Conservation (phyloP, 192 early-diverging fungal species). For the Cladochytrium replicatum region DNA sequence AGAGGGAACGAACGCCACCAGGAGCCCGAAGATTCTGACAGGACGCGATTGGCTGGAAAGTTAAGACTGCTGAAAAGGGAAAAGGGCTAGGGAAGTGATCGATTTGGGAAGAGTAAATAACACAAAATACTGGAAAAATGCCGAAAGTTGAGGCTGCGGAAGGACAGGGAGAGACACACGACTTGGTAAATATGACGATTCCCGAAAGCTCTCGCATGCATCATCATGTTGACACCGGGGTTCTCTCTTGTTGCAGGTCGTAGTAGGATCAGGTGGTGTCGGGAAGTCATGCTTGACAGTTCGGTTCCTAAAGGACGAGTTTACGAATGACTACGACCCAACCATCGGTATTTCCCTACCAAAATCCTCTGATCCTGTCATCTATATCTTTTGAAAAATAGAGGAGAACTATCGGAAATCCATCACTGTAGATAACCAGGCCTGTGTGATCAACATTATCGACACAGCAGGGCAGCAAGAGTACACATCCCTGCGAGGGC, state of each 20-base stretch:
- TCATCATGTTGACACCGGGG: too few relatives aligned
- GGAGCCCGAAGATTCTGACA: too few relatives aligned
- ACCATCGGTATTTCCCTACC: slow-evolving; percentile 29
- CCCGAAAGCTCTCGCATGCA: too few relatives aligned
- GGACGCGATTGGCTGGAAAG: too few relatives aligned
- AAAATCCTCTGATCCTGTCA: background rate
- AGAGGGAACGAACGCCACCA: too few relatives aligned
- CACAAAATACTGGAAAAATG: too few relatives aligned
- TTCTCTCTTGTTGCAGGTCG: slow-evolving; percentile 44
- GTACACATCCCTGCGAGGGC: slow-evolving; percentile 45
- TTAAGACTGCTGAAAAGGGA: too few relatives aligned
- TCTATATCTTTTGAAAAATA: slow-evolving; percentile 7
- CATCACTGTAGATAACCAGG: slow-evolving; percentile 32
- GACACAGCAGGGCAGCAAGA: slow-evolving; percentile 56
- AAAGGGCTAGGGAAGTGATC: too few relatives aligned
- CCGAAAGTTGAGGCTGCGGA: too few relatives aligned
- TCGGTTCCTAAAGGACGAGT: slow-evolving; percentile 50
- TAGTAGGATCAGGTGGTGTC: slow-evolving; percentile 50
- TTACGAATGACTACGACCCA: slow-evolving; percentile 47
- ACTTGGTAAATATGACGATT: too few relatives aligned
- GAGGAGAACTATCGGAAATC: slow-evolving; percentile 51
- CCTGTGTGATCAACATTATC: slow-evolving; percentile 40
- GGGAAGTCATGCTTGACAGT: slow-evolving; percentile 52
- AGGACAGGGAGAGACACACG: too few relatives aligned
- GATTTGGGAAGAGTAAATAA: too few relatives aligned